These are phyloP conservation scores for Globisporangium okanoganense DNA, from an alignment of 352 stramenopile genomes.

Conservation along the genomic window DNA sequence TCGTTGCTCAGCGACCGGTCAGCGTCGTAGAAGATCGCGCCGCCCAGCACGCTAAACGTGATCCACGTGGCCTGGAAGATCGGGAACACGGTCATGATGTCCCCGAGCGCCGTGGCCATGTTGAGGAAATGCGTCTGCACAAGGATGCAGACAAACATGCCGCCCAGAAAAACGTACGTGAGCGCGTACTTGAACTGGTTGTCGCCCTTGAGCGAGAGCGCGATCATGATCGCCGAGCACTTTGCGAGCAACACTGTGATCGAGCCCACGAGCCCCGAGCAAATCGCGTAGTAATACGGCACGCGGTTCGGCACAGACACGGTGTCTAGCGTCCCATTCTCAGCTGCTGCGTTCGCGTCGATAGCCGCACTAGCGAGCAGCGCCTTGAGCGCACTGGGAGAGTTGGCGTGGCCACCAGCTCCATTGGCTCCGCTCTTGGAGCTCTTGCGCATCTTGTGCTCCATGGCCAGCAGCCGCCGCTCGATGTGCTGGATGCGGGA, in stretches of 20 bases:
- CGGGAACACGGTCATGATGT: conserved; percentile 89
- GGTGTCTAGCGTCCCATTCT: neutral
- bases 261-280: conserved; percentile 79
- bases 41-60: conserved; percentile 82
- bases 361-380: neutral
- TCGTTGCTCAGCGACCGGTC: conserved; percentile 45
- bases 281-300: conserved; percentile 85
- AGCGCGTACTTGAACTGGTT: conserved; percentile 86
- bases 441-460: conserved; percentile 45
- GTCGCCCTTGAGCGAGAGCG: conserved; percentile 72
- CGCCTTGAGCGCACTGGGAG: conserved; percentile 1
- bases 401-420: neutral
- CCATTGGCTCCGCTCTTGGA: conserved; percentile 9
- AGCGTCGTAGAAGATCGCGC: conserved; percentile 81
- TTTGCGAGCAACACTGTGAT: conserved; percentile 85
- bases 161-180: conserved; percentile 84
- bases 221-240: conserved; percentile 84
- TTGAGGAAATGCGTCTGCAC: conserved; percentile 88
- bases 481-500: conserved; percentile 65
- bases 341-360: neutral
- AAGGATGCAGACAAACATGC: conserved; percentile 85
- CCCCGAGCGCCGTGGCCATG: conserved; percentile 72
- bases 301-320: conserved; percentile 33
- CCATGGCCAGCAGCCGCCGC: conserved; percentile 58
- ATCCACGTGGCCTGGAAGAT: conserved; percentile 89